phyloP scores from a whole-genome alignment of 1,284 basidiomycete species.

The Sutorius eximius region DNA sequence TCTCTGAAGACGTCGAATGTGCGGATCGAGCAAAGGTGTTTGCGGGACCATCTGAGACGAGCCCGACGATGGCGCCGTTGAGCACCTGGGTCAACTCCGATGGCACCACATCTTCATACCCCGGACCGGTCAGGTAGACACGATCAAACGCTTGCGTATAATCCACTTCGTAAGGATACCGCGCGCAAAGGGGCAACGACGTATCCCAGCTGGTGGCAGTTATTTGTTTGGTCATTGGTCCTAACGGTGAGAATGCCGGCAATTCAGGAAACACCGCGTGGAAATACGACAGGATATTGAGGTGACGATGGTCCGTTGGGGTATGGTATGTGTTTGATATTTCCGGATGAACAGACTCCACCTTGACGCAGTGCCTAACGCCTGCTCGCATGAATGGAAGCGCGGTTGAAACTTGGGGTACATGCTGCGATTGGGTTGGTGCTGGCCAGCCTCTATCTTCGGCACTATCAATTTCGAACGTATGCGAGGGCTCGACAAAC shows the following conservation, averaged over 20 bases:
- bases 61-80: conserved; percentile 79
- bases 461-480: conserved; percentile 23
- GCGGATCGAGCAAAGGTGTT: background rate
- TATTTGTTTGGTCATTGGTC: conserved; percentile 28
- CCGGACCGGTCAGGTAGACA: conserved; percentile 67
- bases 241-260: conserved; percentile 3
- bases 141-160: conserved; percentile 54
- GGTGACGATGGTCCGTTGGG: conserved; percentile 71
- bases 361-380: conserved; percentile 1
- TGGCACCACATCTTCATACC: conserved; percentile 70
- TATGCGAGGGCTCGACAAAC: conserved; percentile 56
- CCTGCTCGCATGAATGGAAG: background rate
- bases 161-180: conserved; percentile 68
- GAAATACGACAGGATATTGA: conserved; percentile 80
- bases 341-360: conserved; percentile 28
- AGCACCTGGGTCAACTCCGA: conserved; percentile 70
- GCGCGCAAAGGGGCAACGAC: conserved; percentile 63
- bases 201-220: conserved; percentile 66
- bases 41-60: conserved; percentile 44
- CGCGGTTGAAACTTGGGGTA: background rate
- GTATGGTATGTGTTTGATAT: conserved; percentile 50
- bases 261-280: conserved; percentile 55
- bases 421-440: conserved; percentile 33
- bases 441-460: conserved; percentile 26
- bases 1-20: background rate